These are phyloP conservation scores for Leptographium lundbergii DNA, from an alignment of 2,329 filamentous ascomycete species.

Conservation along the genomic window DNA sequence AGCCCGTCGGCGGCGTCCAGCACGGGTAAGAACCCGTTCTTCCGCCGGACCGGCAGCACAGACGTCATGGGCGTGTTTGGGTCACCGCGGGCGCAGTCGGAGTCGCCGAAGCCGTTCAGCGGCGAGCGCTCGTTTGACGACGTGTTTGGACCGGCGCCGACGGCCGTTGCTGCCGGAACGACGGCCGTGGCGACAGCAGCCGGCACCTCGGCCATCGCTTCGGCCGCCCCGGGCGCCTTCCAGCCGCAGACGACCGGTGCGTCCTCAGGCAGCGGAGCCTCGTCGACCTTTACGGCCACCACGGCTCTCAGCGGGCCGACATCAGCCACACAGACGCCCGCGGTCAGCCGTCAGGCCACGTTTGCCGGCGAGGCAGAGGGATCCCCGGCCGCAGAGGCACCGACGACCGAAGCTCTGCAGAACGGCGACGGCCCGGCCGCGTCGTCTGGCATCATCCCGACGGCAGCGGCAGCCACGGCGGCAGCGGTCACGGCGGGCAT, in stretches of 20 bases:
- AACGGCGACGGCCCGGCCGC: background rate
- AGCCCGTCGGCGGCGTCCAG: slow-evolving; percentile 58
- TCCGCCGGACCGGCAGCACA: slow-evolving; percentile 55
- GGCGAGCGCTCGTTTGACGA: slow-evolving; percentile 69
- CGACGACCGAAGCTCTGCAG: background rate
- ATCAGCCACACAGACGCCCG: slow-evolving; percentile 40
- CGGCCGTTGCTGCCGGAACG: slow-evolving; percentile 12
- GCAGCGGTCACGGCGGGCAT: background rate
- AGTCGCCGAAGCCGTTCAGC: slow-evolving; percentile 27
- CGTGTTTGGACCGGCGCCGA: slow-evolving; percentile 57
- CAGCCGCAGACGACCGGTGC: slow-evolving; percentile 45
- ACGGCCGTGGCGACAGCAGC: slow-evolving; percentile 19
- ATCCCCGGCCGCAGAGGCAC: background rate
- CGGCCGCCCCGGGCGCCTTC: slow-evolving; percentile 34
- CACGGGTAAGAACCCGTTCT: slow-evolving; percentile 90
- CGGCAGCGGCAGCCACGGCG: too few relatives aligned
- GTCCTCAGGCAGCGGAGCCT: slow-evolving; percentile 39
- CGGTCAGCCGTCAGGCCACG: slow-evolving; percentile 50
- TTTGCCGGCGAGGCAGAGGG: slow-evolving; percentile 32
- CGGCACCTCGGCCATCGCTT: background rate
- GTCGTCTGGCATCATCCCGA: background rate
- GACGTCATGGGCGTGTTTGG: slow-evolving; percentile 44
- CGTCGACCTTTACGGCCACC: slow-evolving; percentile 36
- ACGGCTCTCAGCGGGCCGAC: slow-evolving; percentile 35
- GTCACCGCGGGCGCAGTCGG: slow-evolving; percentile 20